These are phyloP conservation scores for Eimeria zaria DNA, from an alignment of 169 alveolate genomes.

Conservation along the genomic window DNA sequence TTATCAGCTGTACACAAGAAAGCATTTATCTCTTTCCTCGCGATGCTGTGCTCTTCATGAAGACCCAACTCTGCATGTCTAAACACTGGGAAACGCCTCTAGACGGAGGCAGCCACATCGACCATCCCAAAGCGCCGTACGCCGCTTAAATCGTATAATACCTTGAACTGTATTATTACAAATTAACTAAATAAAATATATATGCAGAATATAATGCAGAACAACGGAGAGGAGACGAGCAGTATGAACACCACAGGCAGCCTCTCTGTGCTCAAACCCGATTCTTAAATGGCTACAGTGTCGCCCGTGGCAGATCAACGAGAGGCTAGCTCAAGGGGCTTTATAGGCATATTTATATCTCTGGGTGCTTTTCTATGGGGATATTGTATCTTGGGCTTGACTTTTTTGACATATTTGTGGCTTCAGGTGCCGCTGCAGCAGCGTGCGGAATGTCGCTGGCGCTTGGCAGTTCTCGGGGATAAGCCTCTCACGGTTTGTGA, in stretches of 20 bases:
- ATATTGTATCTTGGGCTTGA: background rate
- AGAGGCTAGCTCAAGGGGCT: no score
- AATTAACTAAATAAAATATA: no score
- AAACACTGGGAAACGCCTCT: constrained; percentile 83
- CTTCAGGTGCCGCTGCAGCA: constrained; percentile 72
- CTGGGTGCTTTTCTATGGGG: background rate
- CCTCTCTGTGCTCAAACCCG: background rate
- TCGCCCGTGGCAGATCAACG: background rate
- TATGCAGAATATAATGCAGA: background rate
- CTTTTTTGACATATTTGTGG: background rate
- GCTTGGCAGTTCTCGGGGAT: constrained; percentile 84
- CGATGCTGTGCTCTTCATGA: constrained; percentile 70
- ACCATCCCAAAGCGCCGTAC: constrained; percentile 80
- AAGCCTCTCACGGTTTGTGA: constrained; percentile 70
- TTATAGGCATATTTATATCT: no score
- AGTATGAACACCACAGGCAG: background rate
- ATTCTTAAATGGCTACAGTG: background rate
- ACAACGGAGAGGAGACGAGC: background rate
- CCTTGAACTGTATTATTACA: background rate
- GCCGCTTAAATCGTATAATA: background rate
- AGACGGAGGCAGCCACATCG: constrained; percentile 84
- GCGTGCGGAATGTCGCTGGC: constrained; percentile 72
- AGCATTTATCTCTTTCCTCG: constrained; percentile 71
- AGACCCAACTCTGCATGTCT: constrained; percentile 62
- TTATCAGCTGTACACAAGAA: constrained; percentile 81